These are phyloP conservation scores for Pseudonitzschia pungens DNA, from an alignment of 108 stramenopile genomes.

Conservation along the genomic window DNA sequence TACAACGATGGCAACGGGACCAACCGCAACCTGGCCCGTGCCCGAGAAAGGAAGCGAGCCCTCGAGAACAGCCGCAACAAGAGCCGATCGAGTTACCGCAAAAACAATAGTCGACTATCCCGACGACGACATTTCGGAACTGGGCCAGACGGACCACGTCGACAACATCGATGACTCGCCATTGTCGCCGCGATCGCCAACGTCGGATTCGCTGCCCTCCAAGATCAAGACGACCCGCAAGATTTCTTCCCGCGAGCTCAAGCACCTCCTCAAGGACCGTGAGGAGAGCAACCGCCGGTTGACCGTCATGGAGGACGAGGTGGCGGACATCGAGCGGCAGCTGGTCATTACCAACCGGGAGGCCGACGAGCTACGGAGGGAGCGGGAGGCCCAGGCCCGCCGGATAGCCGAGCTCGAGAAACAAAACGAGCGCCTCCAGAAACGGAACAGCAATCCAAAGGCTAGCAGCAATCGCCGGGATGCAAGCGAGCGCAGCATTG, in stretches of 20 bases:
- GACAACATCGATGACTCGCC: not conserved
- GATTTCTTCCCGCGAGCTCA: conserved; percentile 9
- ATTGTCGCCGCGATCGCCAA: not conserved
- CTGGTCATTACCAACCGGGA: not conserved
- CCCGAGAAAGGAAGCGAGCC: not conserved
- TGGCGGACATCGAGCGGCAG: not conserved
- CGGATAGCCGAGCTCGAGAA: not conserved
- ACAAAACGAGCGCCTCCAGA: not conserved
- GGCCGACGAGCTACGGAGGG: not conserved
- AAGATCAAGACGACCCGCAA: not conserved
- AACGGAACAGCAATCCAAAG: not conserved
- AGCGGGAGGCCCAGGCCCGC: not conserved
- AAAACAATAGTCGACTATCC: not conserved
- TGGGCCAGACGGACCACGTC: not conserved
- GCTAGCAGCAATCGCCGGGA: too few relatives aligned
- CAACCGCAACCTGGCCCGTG: not conserved
- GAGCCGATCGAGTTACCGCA: not conserved
- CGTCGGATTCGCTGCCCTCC: not conserved
- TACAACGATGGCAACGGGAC: too few relatives aligned
- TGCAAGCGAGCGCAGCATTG: not conserved
- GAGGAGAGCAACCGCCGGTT: not conserved
- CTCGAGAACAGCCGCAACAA: not conserved
- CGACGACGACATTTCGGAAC: not conserved
- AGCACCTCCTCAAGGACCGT: not conserved
- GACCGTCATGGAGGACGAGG: not conserved